These are phyloP conservation scores for Lentinula boryana DNA, from an alignment of 768 basidiomycete genomes.

Conservation along the genomic window DNA sequence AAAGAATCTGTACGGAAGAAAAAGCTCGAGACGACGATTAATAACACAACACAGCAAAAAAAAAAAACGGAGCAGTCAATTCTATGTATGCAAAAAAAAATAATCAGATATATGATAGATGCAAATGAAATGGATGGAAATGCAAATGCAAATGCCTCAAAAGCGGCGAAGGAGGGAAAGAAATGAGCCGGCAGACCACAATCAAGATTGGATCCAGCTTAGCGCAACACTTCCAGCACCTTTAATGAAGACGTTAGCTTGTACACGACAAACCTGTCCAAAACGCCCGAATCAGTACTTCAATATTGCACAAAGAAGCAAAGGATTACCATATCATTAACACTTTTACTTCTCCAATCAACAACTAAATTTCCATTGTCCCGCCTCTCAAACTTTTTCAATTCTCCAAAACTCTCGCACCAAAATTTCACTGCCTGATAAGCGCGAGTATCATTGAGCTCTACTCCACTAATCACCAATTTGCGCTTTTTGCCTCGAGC, in stretches of 20 bases:
- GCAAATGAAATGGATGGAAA: background rate
- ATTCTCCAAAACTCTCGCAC: constrained; percentile 31
- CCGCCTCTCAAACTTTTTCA: constrained; percentile 21
- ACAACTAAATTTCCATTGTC: constrained; percentile 24
- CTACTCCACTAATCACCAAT: constrained; percentile 26
- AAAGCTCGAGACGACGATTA: background rate
- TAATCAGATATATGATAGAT: background rate
- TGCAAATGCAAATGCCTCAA: background rate
- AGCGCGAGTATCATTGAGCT: constrained; percentile 16
- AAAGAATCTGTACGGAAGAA: background rate
- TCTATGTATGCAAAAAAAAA: background rate
- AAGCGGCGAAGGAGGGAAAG: background rate
- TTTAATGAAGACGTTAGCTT: constrained; percentile 31
- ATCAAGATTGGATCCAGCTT: constrained; percentile 21
- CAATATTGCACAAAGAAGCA: background rate
- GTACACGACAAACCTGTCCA: constrained; percentile 30
- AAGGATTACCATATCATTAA: constrained; percentile 30
- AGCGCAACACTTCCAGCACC: constrained; percentile 33
- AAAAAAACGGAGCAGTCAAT: background rate
- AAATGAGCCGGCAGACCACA: background rate
- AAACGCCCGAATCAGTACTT: background rate
- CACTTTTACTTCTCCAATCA: constrained; percentile 30
- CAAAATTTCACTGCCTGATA: constrained; percentile 26
- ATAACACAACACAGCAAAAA: background rate
- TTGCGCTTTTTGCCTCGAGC: constrained; percentile 18